A percentile compares a stretch with the other conserved stretches of the same genome.
Evolutionary conservation across 2,329 filamentous ascomycete species (phyloP).

Genomic region (Fusarium chaquense): DNA sequence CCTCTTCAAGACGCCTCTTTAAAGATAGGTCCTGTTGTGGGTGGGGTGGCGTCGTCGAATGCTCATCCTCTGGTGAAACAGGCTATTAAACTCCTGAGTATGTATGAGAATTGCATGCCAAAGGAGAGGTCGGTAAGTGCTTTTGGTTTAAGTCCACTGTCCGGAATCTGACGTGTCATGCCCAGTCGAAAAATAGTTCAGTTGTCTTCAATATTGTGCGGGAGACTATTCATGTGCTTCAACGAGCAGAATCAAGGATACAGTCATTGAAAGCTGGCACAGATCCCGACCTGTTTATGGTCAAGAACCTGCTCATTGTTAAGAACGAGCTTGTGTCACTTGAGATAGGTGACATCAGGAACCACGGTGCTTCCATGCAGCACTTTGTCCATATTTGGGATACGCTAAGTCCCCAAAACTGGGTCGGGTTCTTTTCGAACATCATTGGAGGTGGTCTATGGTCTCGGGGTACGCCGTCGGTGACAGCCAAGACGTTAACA

Average conservation of each 20-base stretch:
- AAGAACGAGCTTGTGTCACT: constrained; percentile 97
- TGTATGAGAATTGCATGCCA: constrained; percentile 74
- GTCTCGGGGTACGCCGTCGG: constrained; percentile 54
- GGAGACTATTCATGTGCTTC: constrained; percentile 86
- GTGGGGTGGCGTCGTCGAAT: constrained; percentile 66
- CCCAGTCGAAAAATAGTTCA: constrained; percentile 60
- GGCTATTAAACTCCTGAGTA: constrained; percentile 68
- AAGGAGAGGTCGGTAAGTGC: constrained; percentile 70
- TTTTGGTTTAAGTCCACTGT: not conserved
- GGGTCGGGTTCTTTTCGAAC: constrained; percentile 69
- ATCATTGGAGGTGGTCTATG: constrained; percentile 68
- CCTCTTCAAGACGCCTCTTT: constrained; percentile 61
- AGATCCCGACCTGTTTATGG: constrained; percentile 90
- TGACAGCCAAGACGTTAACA: constrained; percentile 57
- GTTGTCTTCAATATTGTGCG: constrained; percentile 81
- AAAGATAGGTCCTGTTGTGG: constrained; percentile 63
- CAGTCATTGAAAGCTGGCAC: constrained; percentile 68
- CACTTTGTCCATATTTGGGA: constrained; percentile 76
- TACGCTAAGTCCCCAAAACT: constrained; percentile 68
- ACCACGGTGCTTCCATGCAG: constrained; percentile 63
- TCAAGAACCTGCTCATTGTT: constrained; percentile 92
- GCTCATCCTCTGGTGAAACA: constrained; percentile 69
- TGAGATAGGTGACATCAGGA: constrained; percentile 81
- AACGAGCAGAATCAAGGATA: constrained; percentile 79
- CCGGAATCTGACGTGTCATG: constrained; percentile 29